Percentiles rank a stretch among this genome's conserved stretches.
Evolutionary conservation across 805 yeast genomes (phyloP).

Genomic region (Ogataea polymorpha): DNA sequence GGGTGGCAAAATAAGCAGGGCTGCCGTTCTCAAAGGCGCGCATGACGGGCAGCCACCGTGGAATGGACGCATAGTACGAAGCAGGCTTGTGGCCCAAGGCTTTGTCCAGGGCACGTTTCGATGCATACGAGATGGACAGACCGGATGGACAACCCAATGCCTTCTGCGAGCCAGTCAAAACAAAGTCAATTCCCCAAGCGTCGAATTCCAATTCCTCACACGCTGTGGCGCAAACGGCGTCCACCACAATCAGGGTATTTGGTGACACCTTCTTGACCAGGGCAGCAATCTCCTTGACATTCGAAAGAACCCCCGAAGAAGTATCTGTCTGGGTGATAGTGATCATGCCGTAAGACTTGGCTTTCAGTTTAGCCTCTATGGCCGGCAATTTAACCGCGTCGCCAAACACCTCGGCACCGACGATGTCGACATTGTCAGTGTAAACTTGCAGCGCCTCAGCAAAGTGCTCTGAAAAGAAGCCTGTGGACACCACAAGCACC

Average conservation of each 20-base stretch:
- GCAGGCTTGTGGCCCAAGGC: conserved; percentile 50
- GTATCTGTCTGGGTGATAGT: conserved; percentile 96
- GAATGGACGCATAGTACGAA: conserved; percentile 66
- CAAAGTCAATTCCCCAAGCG: conserved; percentile 86
- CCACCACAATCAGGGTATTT: conserved; percentile 79
- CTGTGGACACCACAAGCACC: conserved; percentile 82
- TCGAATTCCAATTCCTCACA: conserved; percentile 85
- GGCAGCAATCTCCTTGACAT: conserved; percentile 59
- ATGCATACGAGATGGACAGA: conserved; percentile 70
- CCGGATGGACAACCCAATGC: conserved; percentile 96
- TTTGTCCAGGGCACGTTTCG: conserved; percentile 67
- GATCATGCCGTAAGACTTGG: conserved; percentile 52
- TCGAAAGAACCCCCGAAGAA: conserved; percentile 86
- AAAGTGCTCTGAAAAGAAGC: conserved; percentile 82
- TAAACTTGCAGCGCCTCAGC: conserved; percentile 71
- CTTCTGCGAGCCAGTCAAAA: conserved; percentile 89
- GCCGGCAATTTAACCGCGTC: conserved; percentile 55
- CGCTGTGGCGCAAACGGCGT: conserved; percentile 93
- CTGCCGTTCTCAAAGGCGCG: conserved; percentile 76
- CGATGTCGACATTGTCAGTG: conserved; percentile 71
- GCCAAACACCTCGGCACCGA: conserved; percentile 68
- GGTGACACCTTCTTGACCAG: conserved; percentile 68
- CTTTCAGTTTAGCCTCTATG: conserved; percentile 39
- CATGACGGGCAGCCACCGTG: conserved; percentile 88
- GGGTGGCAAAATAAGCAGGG: conserved; percentile 91